phyloP scores from a whole-genome alignment of 2,329 filamentous ascomycete species.

The Tricladium varicosporioides region DNA sequence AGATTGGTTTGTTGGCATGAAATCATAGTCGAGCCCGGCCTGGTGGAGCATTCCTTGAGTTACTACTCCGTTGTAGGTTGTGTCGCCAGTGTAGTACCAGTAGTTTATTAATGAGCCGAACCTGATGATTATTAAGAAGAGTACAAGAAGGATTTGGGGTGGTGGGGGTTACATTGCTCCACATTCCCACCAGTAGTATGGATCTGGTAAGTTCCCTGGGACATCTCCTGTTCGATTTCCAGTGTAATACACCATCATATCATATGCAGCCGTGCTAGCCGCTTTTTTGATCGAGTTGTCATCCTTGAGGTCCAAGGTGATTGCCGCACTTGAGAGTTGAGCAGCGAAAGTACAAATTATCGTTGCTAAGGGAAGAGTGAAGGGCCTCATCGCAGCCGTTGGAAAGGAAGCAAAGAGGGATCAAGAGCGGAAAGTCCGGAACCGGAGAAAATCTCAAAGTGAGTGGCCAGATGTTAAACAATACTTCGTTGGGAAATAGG shows the following conservation, averaged over 20 bases:
- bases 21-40: slow-evolving; percentile 67
- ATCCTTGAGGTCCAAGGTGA: slow-evolving; percentile 21
- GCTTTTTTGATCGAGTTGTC: slow-evolving; percentile 30
- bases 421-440: background rate
- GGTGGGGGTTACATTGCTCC: slow-evolving; percentile 68
- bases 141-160: slow-evolving; percentile 24
- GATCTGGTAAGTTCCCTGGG: slow-evolving; percentile 45
- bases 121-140: slow-evolving; percentile 44
- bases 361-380: slow-evolving; percentile 1
- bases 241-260: slow-evolving; percentile 49
- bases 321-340: slow-evolving; percentile 21
- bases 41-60: slow-evolving; percentile 72
- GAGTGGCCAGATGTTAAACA: background rate
- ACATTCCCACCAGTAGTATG: slow-evolving; percentile 59
- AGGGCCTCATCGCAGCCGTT: background rate
- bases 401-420: background rate
- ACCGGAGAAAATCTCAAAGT: background rate
- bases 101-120: slow-evolving; percentile 73
- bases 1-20: slow-evolving; percentile 73
- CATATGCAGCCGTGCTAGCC: slow-evolving; percentile 37
- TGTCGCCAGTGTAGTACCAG: slow-evolving; percentile 77
- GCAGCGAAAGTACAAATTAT: slow-evolving; percentile 22
- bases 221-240: slow-evolving; percentile 45
- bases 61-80: slow-evolving; percentile 59
- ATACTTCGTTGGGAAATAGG: background rate